Conservation (phyloP, 2,329 filamentous ascomycete species). For the Cadophora gregata region DNA sequence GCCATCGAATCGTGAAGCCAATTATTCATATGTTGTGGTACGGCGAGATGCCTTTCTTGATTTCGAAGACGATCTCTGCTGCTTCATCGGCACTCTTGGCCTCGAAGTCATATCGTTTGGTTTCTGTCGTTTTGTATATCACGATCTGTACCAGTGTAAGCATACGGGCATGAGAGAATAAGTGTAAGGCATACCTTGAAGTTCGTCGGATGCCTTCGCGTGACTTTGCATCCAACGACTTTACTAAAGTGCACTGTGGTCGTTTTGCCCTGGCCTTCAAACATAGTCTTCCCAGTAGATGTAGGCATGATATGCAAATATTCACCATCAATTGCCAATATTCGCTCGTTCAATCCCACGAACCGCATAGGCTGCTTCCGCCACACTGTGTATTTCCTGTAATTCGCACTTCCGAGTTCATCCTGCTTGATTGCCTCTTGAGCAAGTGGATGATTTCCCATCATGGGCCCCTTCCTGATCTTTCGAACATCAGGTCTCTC, state of each 20-base stretch:
- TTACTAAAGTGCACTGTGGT: slow-evolving; percentile 84
- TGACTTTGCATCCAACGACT: slow-evolving; percentile 82
- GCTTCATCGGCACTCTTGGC: slow-evolving; percentile 75
- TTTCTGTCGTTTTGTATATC: slow-evolving; percentile 77
- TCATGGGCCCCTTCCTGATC: slow-evolving; percentile 59
- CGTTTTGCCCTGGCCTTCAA: slow-evolving; percentile 70
- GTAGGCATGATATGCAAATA: slow-evolving; percentile 85
- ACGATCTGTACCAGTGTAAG: slow-evolving; percentile 61
- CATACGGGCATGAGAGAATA: slow-evolving; percentile 64
- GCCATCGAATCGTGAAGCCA: background rate
- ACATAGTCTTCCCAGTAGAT: slow-evolving; percentile 67
- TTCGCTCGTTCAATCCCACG: slow-evolving; percentile 75
- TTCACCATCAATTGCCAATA: slow-evolving; percentile 82
- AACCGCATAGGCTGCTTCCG: slow-evolving; percentile 85
- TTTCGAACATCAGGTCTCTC: slow-evolving; percentile 51
- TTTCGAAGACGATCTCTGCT: slow-evolving; percentile 77
- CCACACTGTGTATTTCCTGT: slow-evolving; percentile 81
- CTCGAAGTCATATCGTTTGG: slow-evolving; percentile 85
- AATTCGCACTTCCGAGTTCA: slow-evolving; percentile 62
- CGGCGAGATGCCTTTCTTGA: slow-evolving; percentile 76
- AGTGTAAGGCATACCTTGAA: slow-evolving; percentile 67
- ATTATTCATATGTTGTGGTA: slow-evolving; percentile 50
- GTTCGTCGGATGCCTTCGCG: slow-evolving; percentile 78
- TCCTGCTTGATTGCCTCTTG: slow-evolving; percentile 66
- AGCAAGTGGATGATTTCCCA: slow-evolving; percentile 70